Evolutionary conservation across 179 eudicot species (phyloP).

Genomic region (Sideroxylon spinosum): DNA sequence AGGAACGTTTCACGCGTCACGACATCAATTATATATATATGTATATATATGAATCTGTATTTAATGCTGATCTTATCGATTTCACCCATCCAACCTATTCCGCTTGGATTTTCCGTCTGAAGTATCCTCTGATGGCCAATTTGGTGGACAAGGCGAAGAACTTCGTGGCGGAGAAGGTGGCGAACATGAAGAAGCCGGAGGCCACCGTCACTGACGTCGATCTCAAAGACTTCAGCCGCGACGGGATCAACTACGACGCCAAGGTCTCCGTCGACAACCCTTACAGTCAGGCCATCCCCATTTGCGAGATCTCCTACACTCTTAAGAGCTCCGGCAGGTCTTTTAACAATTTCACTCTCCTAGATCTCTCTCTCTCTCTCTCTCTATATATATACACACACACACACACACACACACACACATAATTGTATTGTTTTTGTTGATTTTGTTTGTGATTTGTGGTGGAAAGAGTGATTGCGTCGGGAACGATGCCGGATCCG

Average conservation of each 20-base stretch:
- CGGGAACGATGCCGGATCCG: slow-evolving; percentile 64
- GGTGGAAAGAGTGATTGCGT: slow-evolving; percentile 36
- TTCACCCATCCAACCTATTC: background rate
- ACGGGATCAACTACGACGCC: slow-evolving; percentile 53
- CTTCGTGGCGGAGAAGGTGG: slow-evolving; percentile 51
- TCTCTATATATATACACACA: background rate
- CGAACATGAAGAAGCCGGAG: slow-evolving; percentile 52
- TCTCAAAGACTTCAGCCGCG: slow-evolving; percentile 35
- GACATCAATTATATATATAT: background rate
- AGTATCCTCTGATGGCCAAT: slow-evolving; percentile 29
- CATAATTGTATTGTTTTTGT: no score
- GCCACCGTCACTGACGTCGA: slow-evolving; percentile 51
- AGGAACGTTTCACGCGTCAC: no score
- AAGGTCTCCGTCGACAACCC: slow-evolving; percentile 52
- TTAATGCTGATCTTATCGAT: background rate
- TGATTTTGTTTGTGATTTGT: background rate
- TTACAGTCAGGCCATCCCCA: slow-evolving; percentile 53
- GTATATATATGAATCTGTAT: background rate
- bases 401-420: no score
- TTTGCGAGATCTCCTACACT: slow-evolving; percentile 59
- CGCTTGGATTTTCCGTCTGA: no score
- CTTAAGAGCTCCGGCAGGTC: slow-evolving; percentile 62
- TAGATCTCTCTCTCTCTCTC: background rate
- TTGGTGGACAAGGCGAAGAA: slow-evolving; percentile 56
- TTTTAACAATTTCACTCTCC: background rate